Percentiles rank a stretch among this genome's conserved stretches.
Conservation (phyloP, 345 rosid species). For the Eucalyptus sideroxylon region DNA sequence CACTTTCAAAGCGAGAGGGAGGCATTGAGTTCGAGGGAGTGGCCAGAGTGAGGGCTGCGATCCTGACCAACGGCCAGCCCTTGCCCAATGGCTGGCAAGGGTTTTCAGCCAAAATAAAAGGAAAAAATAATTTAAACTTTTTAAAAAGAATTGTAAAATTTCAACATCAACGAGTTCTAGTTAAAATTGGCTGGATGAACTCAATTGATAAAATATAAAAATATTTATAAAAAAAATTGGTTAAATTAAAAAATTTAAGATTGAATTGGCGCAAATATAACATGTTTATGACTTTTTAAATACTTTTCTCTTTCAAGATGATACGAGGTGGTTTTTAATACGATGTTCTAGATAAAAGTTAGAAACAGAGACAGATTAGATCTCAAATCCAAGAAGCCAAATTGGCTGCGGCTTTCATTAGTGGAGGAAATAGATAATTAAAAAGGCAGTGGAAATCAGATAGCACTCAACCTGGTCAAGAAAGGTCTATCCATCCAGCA, state of each 20-base stretch:
- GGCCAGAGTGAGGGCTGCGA: not conserved
- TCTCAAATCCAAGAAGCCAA: not conserved
- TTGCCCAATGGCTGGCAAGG: not conserved
- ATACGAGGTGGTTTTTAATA: not conserved
- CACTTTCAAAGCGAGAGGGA: not conserved
- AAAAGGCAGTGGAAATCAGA: not conserved
- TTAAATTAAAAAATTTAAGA: too few species aligned
- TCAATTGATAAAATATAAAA: too few species aligned
- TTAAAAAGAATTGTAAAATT: too few species aligned
- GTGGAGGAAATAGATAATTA: not conserved
- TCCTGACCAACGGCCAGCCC: not conserved
- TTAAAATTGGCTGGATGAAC: fast-evolving
- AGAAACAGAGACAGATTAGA: not conserved
- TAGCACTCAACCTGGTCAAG: not conserved
- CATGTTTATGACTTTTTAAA: too few species aligned
- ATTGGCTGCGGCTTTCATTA: not conserved
- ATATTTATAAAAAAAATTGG: too few species aligned
- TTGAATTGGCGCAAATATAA: too few species aligned
- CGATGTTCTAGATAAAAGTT: not conserved
- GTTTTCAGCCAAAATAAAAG: not conserved
- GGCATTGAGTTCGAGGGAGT: not conserved
- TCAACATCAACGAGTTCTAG: fast-evolving
- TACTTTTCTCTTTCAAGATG: not conserved
- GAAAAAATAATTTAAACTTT: too few species aligned
- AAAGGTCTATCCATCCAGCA: not conserved